Evolutionary conservation across 352 stramenopile genomes (phyloP), one percentile per base, ranked within the genome.

Genomic region (Phytophthora pistaciae): DNA sequence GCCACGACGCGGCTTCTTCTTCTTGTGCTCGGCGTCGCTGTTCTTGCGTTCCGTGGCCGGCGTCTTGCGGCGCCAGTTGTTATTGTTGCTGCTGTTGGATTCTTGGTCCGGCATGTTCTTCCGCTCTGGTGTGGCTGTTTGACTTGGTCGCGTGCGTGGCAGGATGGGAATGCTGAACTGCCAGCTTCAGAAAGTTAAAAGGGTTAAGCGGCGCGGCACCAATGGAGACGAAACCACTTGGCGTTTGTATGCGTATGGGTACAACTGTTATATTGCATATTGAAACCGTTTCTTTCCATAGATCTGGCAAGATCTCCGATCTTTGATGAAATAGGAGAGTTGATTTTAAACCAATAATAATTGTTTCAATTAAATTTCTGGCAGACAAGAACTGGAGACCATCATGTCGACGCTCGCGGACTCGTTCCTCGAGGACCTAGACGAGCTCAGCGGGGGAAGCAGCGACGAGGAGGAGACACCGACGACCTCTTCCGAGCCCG

Each of bases 391-490:
- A 64, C 38, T 16, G 38, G 42, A 23, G 6, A 23, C n/a, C 31
- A 96, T 96, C 31, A 96, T 96, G 89, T 85, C 86, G 64, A 92
- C 91, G 53, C 75, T 97, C 8, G 91, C 91, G 6, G 91, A 95
- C 70, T 96, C 91, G 33, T 97, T 97, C 72, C 75, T 97, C 18
- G 91, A 96, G 66, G 91, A 97, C 74, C 77, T 97, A 44, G 91
- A 97, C 67, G 88, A 97, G 64, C 88, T 97, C 29, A 94, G 91
- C 68, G 90, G 84, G 9, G 85, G 83, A 18, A 95, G 88, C 70
- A 89, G 87, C 64, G 84, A 85, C 21, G 91, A 97, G 66, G 83
- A 84, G 11, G 83, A 94, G 67, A 56, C 70, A 18, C 21, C 64
- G 42, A 31, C 40, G 42, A 40, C 21, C 56, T 40, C 21, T 8